A percentile compares a stretch with the other conserved stretches of the same genome.
phyloP scores from a whole-genome alignment of 352 stramenopile species.

The Pythium biforme region DNA sequence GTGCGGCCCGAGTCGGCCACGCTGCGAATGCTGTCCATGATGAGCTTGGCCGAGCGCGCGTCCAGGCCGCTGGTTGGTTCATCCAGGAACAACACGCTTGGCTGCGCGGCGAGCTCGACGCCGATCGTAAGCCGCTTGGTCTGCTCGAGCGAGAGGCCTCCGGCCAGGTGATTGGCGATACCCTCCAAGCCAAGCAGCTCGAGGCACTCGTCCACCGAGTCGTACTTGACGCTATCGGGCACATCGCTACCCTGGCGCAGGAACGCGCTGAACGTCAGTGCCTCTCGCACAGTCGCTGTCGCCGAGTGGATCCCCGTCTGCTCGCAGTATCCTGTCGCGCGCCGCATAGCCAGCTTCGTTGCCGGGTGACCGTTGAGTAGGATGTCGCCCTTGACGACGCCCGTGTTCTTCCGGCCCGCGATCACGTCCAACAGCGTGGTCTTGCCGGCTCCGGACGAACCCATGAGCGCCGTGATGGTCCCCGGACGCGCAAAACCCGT shows the following conservation, averaged over 20 bases:
- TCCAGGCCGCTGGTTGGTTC: conserved; percentile 54
- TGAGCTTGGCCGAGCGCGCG: conserved; percentile 41
- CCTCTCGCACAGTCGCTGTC: conserved; percentile 11
- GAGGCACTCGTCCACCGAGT: conserved; percentile 40
- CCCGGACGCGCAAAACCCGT: conserved; percentile 29
- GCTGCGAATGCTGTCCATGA: conserved; percentile 56
- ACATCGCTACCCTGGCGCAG: conserved; percentile 43
- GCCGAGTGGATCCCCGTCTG: conserved; percentile 13
- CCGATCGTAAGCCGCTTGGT: conserved; percentile 59
- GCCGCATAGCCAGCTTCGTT: conserved; percentile 18
- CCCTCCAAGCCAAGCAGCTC: conserved; percentile 32
- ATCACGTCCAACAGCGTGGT: conserved; percentile 15
- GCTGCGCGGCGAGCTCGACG: conserved; percentile 82
- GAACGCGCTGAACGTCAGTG: conserved; percentile 68
- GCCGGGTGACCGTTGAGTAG: neutral
- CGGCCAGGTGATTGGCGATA: conserved; percentile 37
- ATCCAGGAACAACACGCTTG: conserved; percentile 72
- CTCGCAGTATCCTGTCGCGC: conserved; percentile 26
- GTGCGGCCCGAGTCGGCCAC: conserved; percentile 58
- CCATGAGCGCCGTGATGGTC: conserved; percentile 37
- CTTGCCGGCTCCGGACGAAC: conserved; percentile 32
- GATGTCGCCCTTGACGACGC: neutral
- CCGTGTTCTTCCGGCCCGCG: conserved; percentile 48
- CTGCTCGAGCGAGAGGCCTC: conserved; percentile 29
- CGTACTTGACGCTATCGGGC: conserved; percentile 29